Base-by-base conservation (phyloP, 768 basidiomycete species). In the Saitozyma podzolica region DNA sequence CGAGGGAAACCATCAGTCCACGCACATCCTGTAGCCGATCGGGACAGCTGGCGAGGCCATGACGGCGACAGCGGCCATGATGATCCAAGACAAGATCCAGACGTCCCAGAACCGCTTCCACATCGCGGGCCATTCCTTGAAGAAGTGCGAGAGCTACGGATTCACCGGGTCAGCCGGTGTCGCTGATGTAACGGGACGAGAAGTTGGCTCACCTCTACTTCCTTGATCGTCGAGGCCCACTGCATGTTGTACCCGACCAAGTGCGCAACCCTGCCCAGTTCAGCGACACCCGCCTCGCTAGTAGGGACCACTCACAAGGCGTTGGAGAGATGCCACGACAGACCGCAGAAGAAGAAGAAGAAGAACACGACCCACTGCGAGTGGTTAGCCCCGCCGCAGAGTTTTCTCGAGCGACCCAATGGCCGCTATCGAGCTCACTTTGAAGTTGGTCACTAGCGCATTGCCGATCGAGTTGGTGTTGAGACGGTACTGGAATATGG, bases 91-190 rank as follows among this genome's bases (percentile, higher is more conserved):
- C 42, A 85, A 85, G 42, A 91, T 64, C 50, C 84, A 67, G 64
- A 84, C 48, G 86, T 69, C 71, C 84, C 89, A 87, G 82, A 90
- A 94, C 8, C 91, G 87, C 65, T 86, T 86, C 73, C 88, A 81
- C 77, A 94, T 92, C 61, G 86, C 85, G 0, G 92, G 92, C 40
- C 92, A 87, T 78, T 94, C 92, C 61, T 89, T 86, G 85, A 89
- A 92, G 83, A 94, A 92, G 75, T 92, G 92, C 1, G 90, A 91
- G 42, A 86, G 83, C 79, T 47, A 17, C n/a, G 45, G 45, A 3
- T 11, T 52, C 13, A 52, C 11, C 51, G 3, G 3, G 91, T 88
- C 47, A 91, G 29, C 29, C 29, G 29, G 29, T 5, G 29, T 29
- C 29, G 29, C 2, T 5, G 29, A 29, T 29, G 29, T 29, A 29